A percentile compares a stretch with the other conserved stretches of the same genome.
Conservation (phyloP, 1,284 basidiomycete species). For the Rhodotorula sp. region DNA sequence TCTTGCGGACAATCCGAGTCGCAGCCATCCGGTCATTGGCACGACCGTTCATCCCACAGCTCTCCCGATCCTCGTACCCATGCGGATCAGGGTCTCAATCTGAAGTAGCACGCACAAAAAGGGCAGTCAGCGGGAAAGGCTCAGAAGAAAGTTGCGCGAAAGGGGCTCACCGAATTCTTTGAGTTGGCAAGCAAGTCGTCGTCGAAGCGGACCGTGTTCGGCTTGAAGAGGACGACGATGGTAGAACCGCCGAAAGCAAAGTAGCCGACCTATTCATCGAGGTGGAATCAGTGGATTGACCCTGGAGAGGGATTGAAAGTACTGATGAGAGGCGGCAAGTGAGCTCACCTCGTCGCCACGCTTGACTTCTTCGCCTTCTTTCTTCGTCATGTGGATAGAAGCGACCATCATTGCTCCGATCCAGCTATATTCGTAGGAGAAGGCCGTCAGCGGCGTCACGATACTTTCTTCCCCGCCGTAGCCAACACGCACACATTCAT, state of each 20-base stretch:
- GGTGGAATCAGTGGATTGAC: not conserved
- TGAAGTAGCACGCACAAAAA: constrained; percentile 45
- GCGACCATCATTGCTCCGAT: constrained; percentile 49
- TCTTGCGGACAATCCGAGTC: too few relatives aligned
- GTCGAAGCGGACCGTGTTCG: constrained; percentile 78
- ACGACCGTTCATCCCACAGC: constrained; percentile 6
- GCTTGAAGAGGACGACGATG: constrained; percentile 81
- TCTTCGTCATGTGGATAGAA: constrained; percentile 62
- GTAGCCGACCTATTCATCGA: constrained; percentile 55
- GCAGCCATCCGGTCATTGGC: too few relatives aligned
- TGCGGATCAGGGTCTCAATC: constrained; percentile 81
- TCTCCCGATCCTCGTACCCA: constrained; percentile 69
- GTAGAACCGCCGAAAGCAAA: constrained; percentile 92
- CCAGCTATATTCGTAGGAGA: constrained; percentile 32
- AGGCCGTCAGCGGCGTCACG: constrained; percentile 19
- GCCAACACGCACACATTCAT: constrained; percentile 84
- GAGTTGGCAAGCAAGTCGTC: constrained; percentile 72
- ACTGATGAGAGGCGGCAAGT: not conserved
- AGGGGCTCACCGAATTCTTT: constrained; percentile 45
- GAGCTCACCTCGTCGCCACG: constrained; percentile 73
- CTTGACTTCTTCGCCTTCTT: constrained; percentile 72
- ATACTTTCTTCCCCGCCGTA: too few relatives aligned
- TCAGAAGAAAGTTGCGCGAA: not conserved
- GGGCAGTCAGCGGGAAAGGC: rapidly evolving
- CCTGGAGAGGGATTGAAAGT: too few relatives aligned